Evolutionary conservation across 2,329 filamentous ascomycete species (phyloP), one percentile per base, ranked within the genome.

Genomic region (Calonectria ilicicola): DNA sequence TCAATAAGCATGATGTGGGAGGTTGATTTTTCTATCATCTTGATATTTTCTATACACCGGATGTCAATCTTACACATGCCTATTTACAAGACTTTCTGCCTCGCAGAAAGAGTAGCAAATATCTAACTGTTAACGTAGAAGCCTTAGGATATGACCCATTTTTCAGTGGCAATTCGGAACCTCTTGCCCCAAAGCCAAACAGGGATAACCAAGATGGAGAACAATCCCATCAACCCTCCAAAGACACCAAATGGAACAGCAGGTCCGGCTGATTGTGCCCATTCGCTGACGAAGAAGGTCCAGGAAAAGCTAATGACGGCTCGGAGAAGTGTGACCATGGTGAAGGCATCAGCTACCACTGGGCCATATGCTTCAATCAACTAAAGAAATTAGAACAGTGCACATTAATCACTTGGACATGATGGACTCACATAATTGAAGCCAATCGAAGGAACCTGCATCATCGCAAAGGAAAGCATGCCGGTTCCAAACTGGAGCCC

Each of bases 231-330:
- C 2, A 90, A 76, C 79, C 87, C 86, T 0, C 85, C 87, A 73
- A 90, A 89, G 3, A 90, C 85, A 0, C 88, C 89, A 78, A 90
- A 90, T 0, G 88, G 85, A 65, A 88, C 80, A 0, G 88, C 84
- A 1, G 85, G 75, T 0, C 89, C 89, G 0, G 77, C 79, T 0
- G 80, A 60, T 1, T 80, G 75, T 0, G 89, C 82, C 89, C 88
- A 91, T 5, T 85, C 81, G 3, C 84, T 84, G 0, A 87, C 85
- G 53, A 90, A 90, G 67, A 89, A 89, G 0, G 87, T 88, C 88
- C 88, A 91, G 0, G 87, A 84, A 74, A 90, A 90, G 0, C 85
- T 83, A 10, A 91, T 84, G 6, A 89, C 79, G 14, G 87, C 83
- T 3, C 88, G 83, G 19, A 87, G 79, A 38, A 86, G 86, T 1